Percentiles rank a stretch among this genome's conserved stretches.
phyloP scores from a whole-genome alignment of 2,329 filamentous ascomycete species.

The Paraconiothyrium brasiliense region DNA sequence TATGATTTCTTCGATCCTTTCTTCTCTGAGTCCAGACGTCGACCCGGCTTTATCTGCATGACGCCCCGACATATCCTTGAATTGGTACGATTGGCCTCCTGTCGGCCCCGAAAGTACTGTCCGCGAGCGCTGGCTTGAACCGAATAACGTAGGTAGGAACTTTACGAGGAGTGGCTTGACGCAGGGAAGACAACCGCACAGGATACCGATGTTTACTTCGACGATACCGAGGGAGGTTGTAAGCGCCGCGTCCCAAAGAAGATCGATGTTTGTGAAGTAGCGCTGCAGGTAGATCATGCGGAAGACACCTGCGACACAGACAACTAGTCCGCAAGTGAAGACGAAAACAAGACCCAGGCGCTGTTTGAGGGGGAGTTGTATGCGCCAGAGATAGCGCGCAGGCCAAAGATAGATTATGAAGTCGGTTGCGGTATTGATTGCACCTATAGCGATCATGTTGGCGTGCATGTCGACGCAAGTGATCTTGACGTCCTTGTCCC shows the following conservation, averaged over 20 bases:
- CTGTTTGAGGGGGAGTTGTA: constrained; percentile 11
- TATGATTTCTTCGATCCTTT: background rate
- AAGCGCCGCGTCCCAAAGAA: constrained; percentile 13
- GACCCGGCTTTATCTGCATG: constrained; percentile 8
- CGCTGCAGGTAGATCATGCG: constrained; percentile 8
- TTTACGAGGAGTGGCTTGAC: constrained; percentile 4
- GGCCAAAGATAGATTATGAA: constrained; percentile 15
- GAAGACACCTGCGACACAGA: constrained; percentile 13
- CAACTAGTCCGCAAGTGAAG: constrained; percentile 13
- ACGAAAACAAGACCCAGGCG: constrained; percentile 14
- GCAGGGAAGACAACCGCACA: constrained; percentile 14
- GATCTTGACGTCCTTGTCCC: constrained; percentile 7
- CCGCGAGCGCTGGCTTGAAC: background rate
- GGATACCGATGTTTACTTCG: constrained; percentile 14
- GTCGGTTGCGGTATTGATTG: constrained; percentile 12
- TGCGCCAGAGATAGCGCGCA: constrained; percentile 12
- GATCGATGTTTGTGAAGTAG: constrained; percentile 12
- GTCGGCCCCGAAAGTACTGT: background rate
- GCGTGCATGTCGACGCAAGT: constrained; percentile 12
- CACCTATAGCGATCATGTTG: constrained; percentile 16
- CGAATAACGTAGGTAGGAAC: constrained; percentile 6
- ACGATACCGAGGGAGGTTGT: constrained; percentile 11
- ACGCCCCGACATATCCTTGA: constrained; percentile 6
- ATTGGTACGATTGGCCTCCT: background rate
- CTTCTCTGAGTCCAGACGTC: constrained; percentile 5